These are phyloP conservation scores for Tetrahymena thermophila DNA, from an alignment of 73 alveolate genomes.

Conservation along the genomic window DNA sequence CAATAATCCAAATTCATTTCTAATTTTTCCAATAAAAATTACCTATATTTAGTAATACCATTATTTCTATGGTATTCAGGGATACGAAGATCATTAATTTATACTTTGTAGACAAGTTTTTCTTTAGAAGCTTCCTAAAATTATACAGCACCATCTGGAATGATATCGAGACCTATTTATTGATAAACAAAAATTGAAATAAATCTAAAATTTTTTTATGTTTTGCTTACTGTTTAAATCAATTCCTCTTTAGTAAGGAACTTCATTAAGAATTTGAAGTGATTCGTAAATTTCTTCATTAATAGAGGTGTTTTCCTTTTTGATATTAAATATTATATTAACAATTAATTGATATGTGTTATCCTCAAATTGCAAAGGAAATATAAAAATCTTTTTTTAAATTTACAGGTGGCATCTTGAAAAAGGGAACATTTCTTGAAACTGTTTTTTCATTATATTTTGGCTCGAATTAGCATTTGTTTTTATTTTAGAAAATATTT, in stretches of 20 bases:
- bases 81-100: slow-evolving; percentile 80
- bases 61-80: slow-evolving; percentile 90
- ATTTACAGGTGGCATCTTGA: slow-evolving; percentile 34
- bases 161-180: slow-evolving; percentile 32
- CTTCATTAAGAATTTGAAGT: slow-evolving; percentile 59
- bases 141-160: slow-evolving; percentile 95
- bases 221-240: slow-evolving; percentile 34
- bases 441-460: slow-evolving; percentile 4
- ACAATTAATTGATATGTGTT: too few species aligned
- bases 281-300: slow-evolving; percentile 75
- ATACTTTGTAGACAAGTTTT: slow-evolving; percentile 62
- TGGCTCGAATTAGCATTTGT: slow-evolving; percentile 44
- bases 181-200: background rate
- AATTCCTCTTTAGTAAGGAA: slow-evolving; percentile 50
- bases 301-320: slow-evolving; percentile 54
- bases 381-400: too few species aligned
- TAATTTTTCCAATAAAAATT: background rate
- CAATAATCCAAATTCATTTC: too few species aligned
- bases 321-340: background rate
- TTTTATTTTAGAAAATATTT: slow-evolving; percentile 28
- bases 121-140: slow-evolving; percentile 62
- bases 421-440: slow-evolving; percentile 32
- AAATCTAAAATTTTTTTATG: background rate
- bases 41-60: slow-evolving; percentile 78
- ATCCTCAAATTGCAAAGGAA: too few species aligned